Base-by-base conservation (phyloP, 176 grass and related monocot species). In the Chloris gayana region DNA sequence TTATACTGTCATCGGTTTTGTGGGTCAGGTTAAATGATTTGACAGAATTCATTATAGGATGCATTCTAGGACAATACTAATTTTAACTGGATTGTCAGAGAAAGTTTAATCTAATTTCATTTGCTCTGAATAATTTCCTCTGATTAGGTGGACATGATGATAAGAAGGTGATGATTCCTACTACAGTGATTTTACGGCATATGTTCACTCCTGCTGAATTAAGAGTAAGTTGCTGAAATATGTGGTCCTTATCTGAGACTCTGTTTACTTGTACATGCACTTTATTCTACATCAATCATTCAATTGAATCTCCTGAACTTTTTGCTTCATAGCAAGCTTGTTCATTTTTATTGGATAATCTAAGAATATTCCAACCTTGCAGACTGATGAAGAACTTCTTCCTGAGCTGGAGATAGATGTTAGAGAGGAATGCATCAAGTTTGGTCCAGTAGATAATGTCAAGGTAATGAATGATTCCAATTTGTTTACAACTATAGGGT, bases 71-170 rank as follows among this genome's bases (percentile, higher is more conserved):
- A 66, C 17, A 8, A 37, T 19, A 22, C 19, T 67, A 4, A n/a
- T 4, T 19, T 67, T n/a, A 37, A 67, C 34, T 39, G 34, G 18
- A 2, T 2, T 15, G 33, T n/a, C 22, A 9, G 18, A 38, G 18
- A 8, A 86, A 35, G 25, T 35, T 67, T 56, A 19, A 46, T 59
- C 19, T 47, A 47, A 49, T 45, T 63, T 49, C 9, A 14, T 78
- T 72, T 77, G 14, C 69, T 65, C 4, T 46, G 68, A 77, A 65
- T 58, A 54, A 33, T 58, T 82, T 85, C 82, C 25, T 87, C 25
- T 80, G 70, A 74, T 66, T 91, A 95, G 96, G 96, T 88, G 96
- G 92, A 29, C 96, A 91, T 85, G 92, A 99, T 84, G 92, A 98
- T 91, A 83, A 80, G 78, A 98, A 93, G 88, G 17, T 95, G 75